Percentiles rank a stretch among this genome's conserved stretches.
These are phyloP conservation scores for Artemisia argyi DNA, from an alignment of 129 eudicot genomes.

Conservation along the genomic window DNA sequence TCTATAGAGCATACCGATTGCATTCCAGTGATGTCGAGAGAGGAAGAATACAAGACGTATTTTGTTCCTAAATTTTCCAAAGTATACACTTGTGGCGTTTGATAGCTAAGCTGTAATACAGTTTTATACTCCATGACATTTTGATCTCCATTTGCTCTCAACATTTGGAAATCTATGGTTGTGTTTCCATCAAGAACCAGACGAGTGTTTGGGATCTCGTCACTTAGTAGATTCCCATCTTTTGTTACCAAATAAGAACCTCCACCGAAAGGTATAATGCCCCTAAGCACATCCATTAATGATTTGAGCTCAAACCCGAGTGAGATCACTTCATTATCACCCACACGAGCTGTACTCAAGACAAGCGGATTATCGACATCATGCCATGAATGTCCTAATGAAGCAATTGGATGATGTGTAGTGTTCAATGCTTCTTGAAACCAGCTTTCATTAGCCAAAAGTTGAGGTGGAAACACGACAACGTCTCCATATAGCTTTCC, in stretches of 20 bases:
- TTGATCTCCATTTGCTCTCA: constrained; percentile 17
- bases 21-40: constrained; percentile 40
- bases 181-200: constrained; percentile 28
- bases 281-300: constrained; percentile 23
- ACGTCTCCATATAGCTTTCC: constrained; percentile 51
- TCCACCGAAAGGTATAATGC: constrained; percentile 25
- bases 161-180: constrained; percentile 22
- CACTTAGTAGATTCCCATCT: constrained; percentile 34
- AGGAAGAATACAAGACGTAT: constrained; percentile 38
- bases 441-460: constrained; percentile 36
- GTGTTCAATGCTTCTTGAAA: constrained; percentile 39
- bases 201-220: constrained; percentile 33
- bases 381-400: constrained; percentile 28
- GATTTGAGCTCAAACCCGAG: constrained; percentile 41
- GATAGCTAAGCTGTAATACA: constrained; percentile 21
- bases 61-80: constrained; percentile 31
- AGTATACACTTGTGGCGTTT: constrained; percentile 10
- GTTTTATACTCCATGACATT: not conserved
- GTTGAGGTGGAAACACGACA: constrained; percentile 10
- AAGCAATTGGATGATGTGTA: constrained; percentile 29
- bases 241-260: constrained; percentile 41
- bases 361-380: constrained; percentile 24
- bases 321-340: constrained; percentile 43
- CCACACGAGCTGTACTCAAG: constrained; percentile 36
- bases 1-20: constrained; percentile 33